Base-by-base conservation (phyloP, 106 monocot genomes). In the Allium cepa region DNA sequence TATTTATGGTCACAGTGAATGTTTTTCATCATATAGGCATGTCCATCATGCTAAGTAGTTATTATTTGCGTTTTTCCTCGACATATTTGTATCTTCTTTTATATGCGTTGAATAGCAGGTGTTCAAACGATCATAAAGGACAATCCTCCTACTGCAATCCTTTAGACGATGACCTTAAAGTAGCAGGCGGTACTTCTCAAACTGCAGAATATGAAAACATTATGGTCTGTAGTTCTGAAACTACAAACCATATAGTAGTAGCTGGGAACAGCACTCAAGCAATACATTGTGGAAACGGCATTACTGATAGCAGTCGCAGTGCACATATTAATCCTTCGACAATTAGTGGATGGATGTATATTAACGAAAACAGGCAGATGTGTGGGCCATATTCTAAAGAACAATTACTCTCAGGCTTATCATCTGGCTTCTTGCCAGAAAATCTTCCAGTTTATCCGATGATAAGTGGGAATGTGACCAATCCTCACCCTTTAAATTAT, bases 311-410 rank as follows among this genome's bases (percentile, higher is more conserved):
- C 60, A 62, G 46, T 72, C 57, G 66, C 69, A 57, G 26, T 50
- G 82, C 64, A 50, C 74, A 72, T 76, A 26, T 60, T 65, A 75
- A 75, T 26, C 50, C 48, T 13, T 14, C 74, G 13, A 75, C 70
- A 58, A 59, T 81, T 50, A 76, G 76, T 64, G 90, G 90, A 60
- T 90, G 80, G 79, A 85, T 86, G 90, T 90, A 90, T 61, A 49
- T 80, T 22, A 90, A 80, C 73, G 77, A 86, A 77, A 26, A 53
- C 50, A 80, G 85, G 48, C 80, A 90, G 60, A 72, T 90, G 60
- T 90, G 85, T 71, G 90, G 90, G 18, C 90, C 90, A 17, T 90
- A 85, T 75, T 49, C 63, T 17, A 74, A 76, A 50, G 71, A 80
- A 64, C 90, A 90, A 68, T 73, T 85, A 17, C 64, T 63, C 49